Evolutionary conservation across 805 yeast species (phyloP).

Genomic region (Pichia rugopelliculosa): DNA sequence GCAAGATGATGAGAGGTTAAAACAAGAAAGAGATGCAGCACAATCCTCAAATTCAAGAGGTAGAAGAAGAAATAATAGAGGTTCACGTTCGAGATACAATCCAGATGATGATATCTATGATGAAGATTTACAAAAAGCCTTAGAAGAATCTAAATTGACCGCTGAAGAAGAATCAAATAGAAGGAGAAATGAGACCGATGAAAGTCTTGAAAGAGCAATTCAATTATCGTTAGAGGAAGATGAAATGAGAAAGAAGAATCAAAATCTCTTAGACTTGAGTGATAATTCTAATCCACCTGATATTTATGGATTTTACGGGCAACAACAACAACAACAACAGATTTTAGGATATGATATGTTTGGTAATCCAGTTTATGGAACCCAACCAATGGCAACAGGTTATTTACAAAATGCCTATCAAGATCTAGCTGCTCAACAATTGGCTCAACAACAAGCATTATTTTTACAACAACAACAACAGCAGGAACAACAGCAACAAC

Average conservation of each 20-base stretch:
- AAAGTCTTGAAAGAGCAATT: slow-evolving; percentile 61
- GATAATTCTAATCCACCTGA: slow-evolving; percentile 33
- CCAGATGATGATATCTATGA: slow-evolving; percentile 46
- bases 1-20: slow-evolving; percentile 73
- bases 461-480: slow-evolving; percentile 18
- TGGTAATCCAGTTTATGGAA: slow-evolving; percentile 56
- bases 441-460: slow-evolving; percentile 19
- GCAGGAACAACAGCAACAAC: slow-evolving; percentile 18
- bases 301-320: slow-evolving; percentile 26
- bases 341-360: slow-evolving; percentile 47
- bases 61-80: slow-evolving; percentile 28
- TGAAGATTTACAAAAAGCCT: slow-evolving; percentile 69
- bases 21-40: slow-evolving; percentile 52
- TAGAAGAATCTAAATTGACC: slow-evolving; percentile 71
- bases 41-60: slow-evolving; percentile 14
- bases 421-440: slow-evolving; percentile 19
- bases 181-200: slow-evolving; percentile 45
- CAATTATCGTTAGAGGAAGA: slow-evolving; percentile 72
- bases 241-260: slow-evolving; percentile 46
- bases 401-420: slow-evolving; percentile 40
- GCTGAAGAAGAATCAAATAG: slow-evolving; percentile 77
- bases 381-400: slow-evolving; percentile 48
- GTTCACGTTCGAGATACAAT: neutral
- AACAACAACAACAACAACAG: slow-evolving; percentile 27
- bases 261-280: slow-evolving; percentile 44